Evolutionary conservation across 2,329 filamentous ascomycete species (phyloP), one percentile per base, ranked within the genome.

Genomic region (Penicillium sp.): DNA sequence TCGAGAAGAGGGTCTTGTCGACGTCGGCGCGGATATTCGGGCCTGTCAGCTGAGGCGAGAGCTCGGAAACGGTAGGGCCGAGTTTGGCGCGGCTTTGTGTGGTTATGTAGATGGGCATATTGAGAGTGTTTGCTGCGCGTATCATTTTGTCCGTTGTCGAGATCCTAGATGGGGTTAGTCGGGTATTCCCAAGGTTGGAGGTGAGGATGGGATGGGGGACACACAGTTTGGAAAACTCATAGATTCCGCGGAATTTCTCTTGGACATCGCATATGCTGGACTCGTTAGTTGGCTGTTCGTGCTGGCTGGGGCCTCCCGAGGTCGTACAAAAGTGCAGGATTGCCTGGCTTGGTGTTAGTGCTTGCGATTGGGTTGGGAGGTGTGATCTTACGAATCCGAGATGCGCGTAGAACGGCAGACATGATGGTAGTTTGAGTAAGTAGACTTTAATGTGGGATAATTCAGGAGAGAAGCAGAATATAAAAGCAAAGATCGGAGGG

Each of bases 1-100:
- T 97, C 69, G 86, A 91, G 80, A 97, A 97, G 47, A 84, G 82
- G 5, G 91, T 93, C 78, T 97, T 97, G 81, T 97, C 93, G 64
- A 84, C 78, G 66, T 90, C 76, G 38, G 76, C 81, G 31, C 80
- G 79, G 43, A 80, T 69, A 1, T 84, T 83, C 38, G 75, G 51
- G 8, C 59, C 59, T 1, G 40, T 66, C 1, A 77, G 66, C 60
- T 83, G 78, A 3, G 81, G 70, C 14, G 80, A 74, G 21, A 97
- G 83, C 68, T 94, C 93, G 4, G 86, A 68, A 58, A 94, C 90
- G 31, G 90, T 95, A 58, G 85, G 81, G 67, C 94, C 93, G 3
- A 97, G 87, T 51, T 89, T 88, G 34, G 83, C 79, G 43, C 83
- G 83, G 70, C 89, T 91, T 73, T 97, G 93, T 2, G 93, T 97